Conservation (phyloP, 352 stramenopile species). For the Pythium phragmiticola region DNA sequence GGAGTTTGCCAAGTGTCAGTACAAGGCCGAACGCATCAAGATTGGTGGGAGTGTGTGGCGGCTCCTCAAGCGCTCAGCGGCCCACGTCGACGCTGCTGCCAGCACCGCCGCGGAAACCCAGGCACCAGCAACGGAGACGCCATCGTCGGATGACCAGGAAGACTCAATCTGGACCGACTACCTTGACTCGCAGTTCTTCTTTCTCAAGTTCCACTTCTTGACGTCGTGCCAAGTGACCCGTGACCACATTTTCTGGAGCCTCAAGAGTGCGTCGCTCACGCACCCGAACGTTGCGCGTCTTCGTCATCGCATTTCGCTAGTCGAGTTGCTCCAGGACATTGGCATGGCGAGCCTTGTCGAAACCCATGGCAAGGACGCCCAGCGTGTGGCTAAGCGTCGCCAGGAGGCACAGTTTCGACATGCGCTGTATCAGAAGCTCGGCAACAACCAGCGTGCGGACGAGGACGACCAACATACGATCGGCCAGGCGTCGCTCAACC, state of each 20-base stretch:
- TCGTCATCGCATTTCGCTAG: constrained; percentile 60
- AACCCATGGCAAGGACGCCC: constrained; percentile 3
- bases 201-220: constrained; percentile 67
- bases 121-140: background rate
- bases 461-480: constrained; percentile 8
- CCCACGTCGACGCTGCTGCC: constrained; percentile 21
- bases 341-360: constrained; percentile 53
- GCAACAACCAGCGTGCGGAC: constrained; percentile 5
- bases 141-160: background rate
- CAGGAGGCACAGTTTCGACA: constrained; percentile 37
- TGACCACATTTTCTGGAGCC: constrained; percentile 70
- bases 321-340: constrained; percentile 63
- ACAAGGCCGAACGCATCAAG: constrained; percentile 53
- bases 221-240: constrained; percentile 70
- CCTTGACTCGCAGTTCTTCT: constrained; percentile 63
- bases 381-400: constrained; percentile 12
- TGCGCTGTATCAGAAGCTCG: constrained; percentile 30
- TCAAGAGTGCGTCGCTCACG: constrained; percentile 62
- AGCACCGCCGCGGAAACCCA: background rate
- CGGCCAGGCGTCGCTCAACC: constrained; percentile 13
- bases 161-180: constrained; percentile 62
- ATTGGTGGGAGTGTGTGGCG: constrained; percentile 51
- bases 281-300: constrained; percentile 59
- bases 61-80: constrained; percentile 38
- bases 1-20: constrained; percentile 69